Conservation (phyloP, 345 rosid species). For the Adansonia digitata region DNA sequence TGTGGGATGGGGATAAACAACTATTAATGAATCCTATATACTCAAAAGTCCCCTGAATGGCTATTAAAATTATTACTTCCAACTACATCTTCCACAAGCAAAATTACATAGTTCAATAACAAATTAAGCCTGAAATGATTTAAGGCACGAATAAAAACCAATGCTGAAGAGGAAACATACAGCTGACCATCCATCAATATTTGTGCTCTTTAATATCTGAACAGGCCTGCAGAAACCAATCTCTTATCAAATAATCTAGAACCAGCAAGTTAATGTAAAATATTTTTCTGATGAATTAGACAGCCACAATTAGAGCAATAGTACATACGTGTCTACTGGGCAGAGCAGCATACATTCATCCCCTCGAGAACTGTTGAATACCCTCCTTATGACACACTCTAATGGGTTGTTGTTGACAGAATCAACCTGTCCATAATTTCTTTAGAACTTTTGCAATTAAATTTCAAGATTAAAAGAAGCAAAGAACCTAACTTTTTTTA, state of each 20-base stretch:
- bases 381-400: conserved; percentile 84
- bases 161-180: conserved; percentile 41
- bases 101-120: conserved; percentile 1
- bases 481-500: background rate
- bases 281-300: background rate
- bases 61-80: background rate
- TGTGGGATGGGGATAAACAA: background rate
- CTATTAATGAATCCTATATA: background rate
- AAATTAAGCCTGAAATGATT: background rate
- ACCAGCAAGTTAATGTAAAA: background rate
- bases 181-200: conserved; percentile 88
- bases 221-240: conserved; percentile 70
- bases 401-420: conserved; percentile 57
- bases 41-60: background rate
- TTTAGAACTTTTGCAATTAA: conserved; percentile 10
- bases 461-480: background rate
- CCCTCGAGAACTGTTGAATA: conserved; percentile 68
- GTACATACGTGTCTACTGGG: conserved; percentile 81
- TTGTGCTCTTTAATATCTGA: conserved; percentile 76
- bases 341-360: conserved; percentile 88
- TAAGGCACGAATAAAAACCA: background rate
- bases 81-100: background rate
- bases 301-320: background rate
- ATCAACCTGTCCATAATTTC: conserved; percentile 54
- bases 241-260: conserved; percentile 7